A percentile compares a stretch with the other conserved stretches of the same genome.
Conservation (phyloP, 139 green algal species). For the Yamagishiella unicocca region DNA sequence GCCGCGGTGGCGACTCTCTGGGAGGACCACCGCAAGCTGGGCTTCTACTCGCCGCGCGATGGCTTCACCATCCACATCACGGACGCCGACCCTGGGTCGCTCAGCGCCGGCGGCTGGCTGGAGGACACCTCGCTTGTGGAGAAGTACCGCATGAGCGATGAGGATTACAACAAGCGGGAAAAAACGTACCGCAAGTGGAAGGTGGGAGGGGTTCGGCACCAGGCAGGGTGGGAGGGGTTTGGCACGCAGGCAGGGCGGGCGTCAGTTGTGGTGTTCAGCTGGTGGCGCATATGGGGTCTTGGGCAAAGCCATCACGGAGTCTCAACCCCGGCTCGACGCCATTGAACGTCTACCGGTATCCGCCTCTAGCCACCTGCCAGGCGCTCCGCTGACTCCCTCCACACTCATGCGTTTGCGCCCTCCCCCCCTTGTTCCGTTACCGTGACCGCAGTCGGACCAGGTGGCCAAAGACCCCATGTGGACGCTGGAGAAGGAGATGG, state of each 20-base stretch:
- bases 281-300: too few relatives aligned
- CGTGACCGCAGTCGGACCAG: constrained; percentile 71
- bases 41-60: constrained; percentile 91
- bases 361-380: too few relatives aligned
- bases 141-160: constrained; percentile 98
- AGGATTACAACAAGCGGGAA: constrained; percentile 91
- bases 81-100: constrained; percentile 91
- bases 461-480: constrained; percentile 89
- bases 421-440: background rate
- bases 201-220: background rate
- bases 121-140: constrained; percentile 96
- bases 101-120: constrained; percentile 92
- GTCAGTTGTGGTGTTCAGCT: too few relatives aligned
- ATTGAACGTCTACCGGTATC: too few relatives aligned
- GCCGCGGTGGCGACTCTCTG: constrained; percentile 64
- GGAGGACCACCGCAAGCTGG: constrained; percentile 86
- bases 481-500: constrained; percentile 92
- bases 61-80: constrained; percentile 68
- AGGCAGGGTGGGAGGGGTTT: too few relatives aligned
- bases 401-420: background rate
- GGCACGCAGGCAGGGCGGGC: too few relatives aligned
- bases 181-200: constrained; percentile 89
- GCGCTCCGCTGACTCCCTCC: too few relatives aligned
- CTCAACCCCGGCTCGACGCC: too few relatives aligned
- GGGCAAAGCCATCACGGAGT: too few relatives aligned